phyloP scores from a whole-genome alignment of 768 basidiomycete genomes.

The Auriculariales sp. region DNA sequence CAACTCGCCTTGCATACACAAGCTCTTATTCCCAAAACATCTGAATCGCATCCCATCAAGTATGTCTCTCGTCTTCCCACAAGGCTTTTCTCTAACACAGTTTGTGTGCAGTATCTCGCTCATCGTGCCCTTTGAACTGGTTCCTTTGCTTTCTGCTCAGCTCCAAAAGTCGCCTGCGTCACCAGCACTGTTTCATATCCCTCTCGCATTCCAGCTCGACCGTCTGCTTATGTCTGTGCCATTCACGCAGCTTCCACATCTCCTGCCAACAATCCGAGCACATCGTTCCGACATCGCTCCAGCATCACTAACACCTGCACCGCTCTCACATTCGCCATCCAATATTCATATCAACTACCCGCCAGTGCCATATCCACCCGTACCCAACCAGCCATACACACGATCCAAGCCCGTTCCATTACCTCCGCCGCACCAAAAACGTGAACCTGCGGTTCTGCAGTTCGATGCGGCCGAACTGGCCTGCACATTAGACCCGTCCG shows the following conservation, averaged over 20 bases:
- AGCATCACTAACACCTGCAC: not conserved
- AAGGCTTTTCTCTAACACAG: not conserved
- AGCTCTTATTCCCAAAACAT: constrained; percentile 41
- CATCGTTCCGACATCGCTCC: not conserved
- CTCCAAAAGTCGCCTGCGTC: constrained; percentile 17
- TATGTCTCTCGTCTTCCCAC: constrained; percentile 17
- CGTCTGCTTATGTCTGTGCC: constrained; percentile 11
- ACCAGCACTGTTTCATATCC: constrained; percentile 32
- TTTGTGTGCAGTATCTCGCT: constrained; percentile 36
- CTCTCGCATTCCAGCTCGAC: constrained; percentile 29
- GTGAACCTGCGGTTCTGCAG: not conserved
- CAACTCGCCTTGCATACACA: constrained; percentile 9
- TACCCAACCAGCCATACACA: too few relatives aligned
- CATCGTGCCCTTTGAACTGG: constrained; percentile 44
- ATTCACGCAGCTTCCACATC: constrained; percentile 9
- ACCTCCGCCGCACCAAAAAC: not conserved
- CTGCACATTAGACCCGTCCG: not conserved
- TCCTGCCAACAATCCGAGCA: constrained; percentile 6
- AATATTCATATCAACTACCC: not conserved
- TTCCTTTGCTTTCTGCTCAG: constrained; percentile 38
- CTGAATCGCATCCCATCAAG: constrained; percentile 75
- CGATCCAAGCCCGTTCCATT: not conserved
- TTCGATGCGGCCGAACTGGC: not conserved
- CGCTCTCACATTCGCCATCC: not conserved
- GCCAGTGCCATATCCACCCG: not conserved